phyloP scores from a whole-genome alignment of 176 grass and related monocot species.

The Zizania latifolia region DNA sequence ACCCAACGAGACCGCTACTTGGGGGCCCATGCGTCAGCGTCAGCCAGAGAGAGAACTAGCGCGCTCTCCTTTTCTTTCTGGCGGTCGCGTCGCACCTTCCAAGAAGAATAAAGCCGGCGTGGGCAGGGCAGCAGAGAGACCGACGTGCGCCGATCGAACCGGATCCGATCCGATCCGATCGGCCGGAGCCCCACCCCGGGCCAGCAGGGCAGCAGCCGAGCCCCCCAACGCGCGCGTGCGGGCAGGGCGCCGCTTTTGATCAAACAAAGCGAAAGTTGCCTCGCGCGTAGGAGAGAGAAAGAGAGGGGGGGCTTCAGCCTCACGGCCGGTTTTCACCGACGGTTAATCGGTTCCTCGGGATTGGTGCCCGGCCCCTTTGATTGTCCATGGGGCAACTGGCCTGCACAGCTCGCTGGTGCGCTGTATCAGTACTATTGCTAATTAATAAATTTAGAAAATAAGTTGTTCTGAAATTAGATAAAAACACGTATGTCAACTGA shows the following conservation, averaged over 20 bases:
- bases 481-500: no score
- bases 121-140: no score
- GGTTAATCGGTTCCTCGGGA: background rate
- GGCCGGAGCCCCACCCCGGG: background rate
- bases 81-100: background rate
- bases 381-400: background rate
- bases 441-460: no score
- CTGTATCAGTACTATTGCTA: no score
- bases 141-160: background rate
- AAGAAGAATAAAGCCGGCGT: background rate
- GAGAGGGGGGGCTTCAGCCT: background rate
- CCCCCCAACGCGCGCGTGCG: background rate
- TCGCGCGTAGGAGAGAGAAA: no score
- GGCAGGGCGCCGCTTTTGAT: background rate
- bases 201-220: background rate
- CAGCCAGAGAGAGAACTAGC: no score
- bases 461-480: no score
- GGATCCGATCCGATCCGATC: conserved; percentile 13
- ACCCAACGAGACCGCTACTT: background rate
- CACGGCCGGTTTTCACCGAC: background rate
- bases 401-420: background rate
- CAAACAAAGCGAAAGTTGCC: background rate
- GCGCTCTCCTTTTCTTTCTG: background rate
- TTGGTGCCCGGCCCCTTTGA: background rate
- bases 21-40: background rate